Evolutionary conservation across 306 rosid genomes (phyloP).

Genomic region (Cucumis hystrix): DNA sequence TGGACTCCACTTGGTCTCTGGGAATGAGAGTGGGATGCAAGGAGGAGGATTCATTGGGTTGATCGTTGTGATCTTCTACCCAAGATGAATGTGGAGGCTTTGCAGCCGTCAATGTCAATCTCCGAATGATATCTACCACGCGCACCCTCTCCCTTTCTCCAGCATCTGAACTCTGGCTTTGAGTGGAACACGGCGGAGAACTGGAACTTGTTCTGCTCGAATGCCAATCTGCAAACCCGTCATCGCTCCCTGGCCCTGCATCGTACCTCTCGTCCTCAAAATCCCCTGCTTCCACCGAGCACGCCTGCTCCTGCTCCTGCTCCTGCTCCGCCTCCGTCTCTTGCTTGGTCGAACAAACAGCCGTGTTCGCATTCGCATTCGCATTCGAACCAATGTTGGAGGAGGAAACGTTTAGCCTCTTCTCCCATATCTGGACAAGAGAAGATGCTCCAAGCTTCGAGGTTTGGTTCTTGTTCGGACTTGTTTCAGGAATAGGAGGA

Average conservation of each 20-base stretch:
- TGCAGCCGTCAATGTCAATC: slow-evolving; percentile 27
- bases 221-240: slow-evolving; percentile 30
- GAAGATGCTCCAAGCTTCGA: slow-evolving; percentile 57
- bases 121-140: slow-evolving; percentile 59
- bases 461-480: not conserved
- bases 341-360: not conserved
- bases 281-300: slow-evolving; percentile 17
- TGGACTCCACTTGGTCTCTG: slow-evolving; percentile 16
- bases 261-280: slow-evolving; percentile 22
- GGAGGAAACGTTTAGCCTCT: slow-evolving; percentile 35
- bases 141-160: slow-evolving; percentile 31
- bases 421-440: slow-evolving; percentile 88
- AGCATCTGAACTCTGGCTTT: slow-evolving; percentile 19
- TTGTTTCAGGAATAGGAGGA: not conserved
- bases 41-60: slow-evolving; percentile 17
- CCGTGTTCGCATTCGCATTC: not conserved
- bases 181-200: slow-evolving; percentile 22
- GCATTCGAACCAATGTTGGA: not conserved
- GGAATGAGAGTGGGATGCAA: not conserved
- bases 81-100: slow-evolving; percentile 15
- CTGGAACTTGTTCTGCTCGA: slow-evolving; percentile 13
- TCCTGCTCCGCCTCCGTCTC: not conserved
- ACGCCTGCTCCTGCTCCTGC: slow-evolving; percentile 6
- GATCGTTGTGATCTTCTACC: slow-evolving; percentile 26
- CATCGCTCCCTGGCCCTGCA: slow-evolving; percentile 11